Evolutionary conservation across 208 protist species (phyloP).

Genomic region (Acanthamoeba lugdunensis): DNA sequence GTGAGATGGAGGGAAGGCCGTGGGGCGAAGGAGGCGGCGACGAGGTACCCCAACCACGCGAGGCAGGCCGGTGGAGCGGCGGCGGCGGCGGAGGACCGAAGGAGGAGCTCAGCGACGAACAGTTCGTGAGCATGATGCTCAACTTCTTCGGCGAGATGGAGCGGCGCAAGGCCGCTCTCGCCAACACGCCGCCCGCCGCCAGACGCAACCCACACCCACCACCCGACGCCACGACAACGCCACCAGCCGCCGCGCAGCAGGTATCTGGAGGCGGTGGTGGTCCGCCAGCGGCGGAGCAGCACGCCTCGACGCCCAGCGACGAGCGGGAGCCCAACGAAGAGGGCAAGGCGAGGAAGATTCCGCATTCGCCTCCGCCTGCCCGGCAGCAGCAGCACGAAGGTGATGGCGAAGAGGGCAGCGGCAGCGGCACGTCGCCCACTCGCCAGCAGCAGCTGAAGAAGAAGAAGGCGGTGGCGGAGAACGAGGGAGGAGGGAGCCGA

Average conservation of each 20-base stretch:
- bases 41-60: background rate
- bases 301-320: too few species aligned
- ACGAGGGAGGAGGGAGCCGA: background rate
- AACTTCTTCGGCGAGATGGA: constrained; percentile 33
- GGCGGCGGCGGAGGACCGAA: background rate
- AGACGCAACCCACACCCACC: background rate
- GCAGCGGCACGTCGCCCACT: too few species aligned
- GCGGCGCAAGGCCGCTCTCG: background rate
- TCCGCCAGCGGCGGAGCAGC: too few species aligned
- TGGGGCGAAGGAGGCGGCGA: too few species aligned
- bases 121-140: constrained; percentile 47
- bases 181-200: background rate
- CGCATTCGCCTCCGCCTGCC: too few species aligned
- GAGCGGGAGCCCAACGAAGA: too few species aligned
- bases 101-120: constrained; percentile 3
- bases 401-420: too few species aligned
- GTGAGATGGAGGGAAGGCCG: too few species aligned
- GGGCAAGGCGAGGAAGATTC: too few species aligned
- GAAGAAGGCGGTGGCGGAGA: background rate
- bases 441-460: background rate
- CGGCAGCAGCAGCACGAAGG: background rate
- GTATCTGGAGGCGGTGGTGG: too few species aligned
- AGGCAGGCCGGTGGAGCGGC: background rate
- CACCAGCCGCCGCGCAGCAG: background rate
- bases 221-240: background rate